Evolutionary conservation across 352 stramenopile species (phyloP).

Genomic region (Hyaloperonospora arabidopsidis): DNA sequence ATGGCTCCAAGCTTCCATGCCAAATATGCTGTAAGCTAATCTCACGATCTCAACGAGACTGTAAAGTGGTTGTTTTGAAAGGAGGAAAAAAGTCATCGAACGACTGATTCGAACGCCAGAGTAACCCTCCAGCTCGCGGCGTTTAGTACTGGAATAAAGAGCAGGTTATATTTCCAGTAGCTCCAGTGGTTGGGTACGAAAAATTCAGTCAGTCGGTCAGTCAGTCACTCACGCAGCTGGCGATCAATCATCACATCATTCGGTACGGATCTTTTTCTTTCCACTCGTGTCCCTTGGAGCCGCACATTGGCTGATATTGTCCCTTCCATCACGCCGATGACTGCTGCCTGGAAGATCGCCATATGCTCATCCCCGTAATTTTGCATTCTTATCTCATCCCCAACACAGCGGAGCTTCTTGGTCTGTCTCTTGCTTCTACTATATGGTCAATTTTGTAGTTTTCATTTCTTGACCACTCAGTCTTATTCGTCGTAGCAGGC

Average conservation of each 20-base stretch:
- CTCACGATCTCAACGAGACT: too few relatives aligned
- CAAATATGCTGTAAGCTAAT: too few relatives aligned
- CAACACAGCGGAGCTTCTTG: neutral
- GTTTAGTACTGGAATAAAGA: too few relatives aligned
- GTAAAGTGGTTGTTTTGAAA: too few relatives aligned
- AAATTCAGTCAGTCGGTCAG: too few relatives aligned
- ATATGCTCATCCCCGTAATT: conserved; percentile 11
- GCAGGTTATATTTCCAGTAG: too few relatives aligned
- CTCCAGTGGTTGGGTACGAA: too few relatives aligned
- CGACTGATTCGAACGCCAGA: too few relatives aligned
- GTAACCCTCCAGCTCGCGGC: too few relatives aligned
- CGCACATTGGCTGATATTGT: neutral
- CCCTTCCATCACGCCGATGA: conserved; percentile 5
- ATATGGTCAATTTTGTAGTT: conserved; percentile 12
- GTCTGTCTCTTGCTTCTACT: neutral
- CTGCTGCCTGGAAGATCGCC: conserved; percentile 22
- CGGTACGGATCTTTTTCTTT: neutral
- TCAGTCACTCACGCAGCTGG: neutral
- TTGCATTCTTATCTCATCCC: conserved; percentile 7
- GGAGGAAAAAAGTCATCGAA: too few relatives aligned
- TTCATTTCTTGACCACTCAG: conserved; percentile 2
- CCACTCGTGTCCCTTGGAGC: neutral
- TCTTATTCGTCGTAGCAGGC: conserved; percentile 9
- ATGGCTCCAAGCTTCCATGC: too few relatives aligned
- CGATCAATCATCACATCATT: neutral